Evolutionary conservation across 768 basidiomycete genomes (phyloP).

Genomic region (Serendipita sp.): DNA sequence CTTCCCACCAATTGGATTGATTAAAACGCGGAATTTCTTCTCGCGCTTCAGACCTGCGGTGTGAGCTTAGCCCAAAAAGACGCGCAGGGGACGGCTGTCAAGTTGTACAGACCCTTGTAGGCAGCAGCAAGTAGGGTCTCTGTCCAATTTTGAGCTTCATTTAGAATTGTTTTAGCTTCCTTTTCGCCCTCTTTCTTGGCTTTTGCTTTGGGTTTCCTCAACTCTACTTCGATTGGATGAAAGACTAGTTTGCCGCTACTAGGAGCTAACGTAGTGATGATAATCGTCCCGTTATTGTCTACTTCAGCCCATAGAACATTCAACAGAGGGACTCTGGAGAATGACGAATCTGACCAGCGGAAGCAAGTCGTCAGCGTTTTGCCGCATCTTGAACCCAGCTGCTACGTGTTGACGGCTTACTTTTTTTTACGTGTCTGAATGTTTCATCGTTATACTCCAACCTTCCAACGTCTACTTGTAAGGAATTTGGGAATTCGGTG

Average conservation of each 20-base stretch:
- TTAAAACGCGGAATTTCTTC: conserved; percentile 46
- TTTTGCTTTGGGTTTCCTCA: conserved; percentile 17
- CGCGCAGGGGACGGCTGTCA: neutral
- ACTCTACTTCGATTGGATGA: conserved; percentile 28
- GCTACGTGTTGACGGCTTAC: neutral
- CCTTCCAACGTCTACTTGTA: neutral
- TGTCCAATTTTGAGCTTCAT: conserved; percentile 34
- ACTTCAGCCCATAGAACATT: conserved; percentile 40
- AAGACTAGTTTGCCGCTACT: conserved; percentile 29
- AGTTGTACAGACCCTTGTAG: conserved; percentile 38
- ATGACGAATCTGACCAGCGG: neutral
- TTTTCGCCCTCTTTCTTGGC: conserved; percentile 25
- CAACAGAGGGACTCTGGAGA: neutral
- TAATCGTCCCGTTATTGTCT: conserved; percentile 14
- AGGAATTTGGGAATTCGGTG: neutral
- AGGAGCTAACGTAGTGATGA: conserved; percentile 37
- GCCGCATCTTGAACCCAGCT: neutral
- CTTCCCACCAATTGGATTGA: conserved; percentile 70
- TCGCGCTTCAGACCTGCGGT: conserved; percentile 34
- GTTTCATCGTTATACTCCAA: neutral
- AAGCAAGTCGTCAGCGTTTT: neutral
- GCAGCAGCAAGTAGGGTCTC: conserved; percentile 36
- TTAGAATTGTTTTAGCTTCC: conserved; percentile 13
- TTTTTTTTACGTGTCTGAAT: neutral
- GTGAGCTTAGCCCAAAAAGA: neutral